These are phyloP conservation scores for Phascolomyces articulosus DNA, from an alignment of 371 early-diverging fungal genomes.

Conservation along the genomic window DNA sequence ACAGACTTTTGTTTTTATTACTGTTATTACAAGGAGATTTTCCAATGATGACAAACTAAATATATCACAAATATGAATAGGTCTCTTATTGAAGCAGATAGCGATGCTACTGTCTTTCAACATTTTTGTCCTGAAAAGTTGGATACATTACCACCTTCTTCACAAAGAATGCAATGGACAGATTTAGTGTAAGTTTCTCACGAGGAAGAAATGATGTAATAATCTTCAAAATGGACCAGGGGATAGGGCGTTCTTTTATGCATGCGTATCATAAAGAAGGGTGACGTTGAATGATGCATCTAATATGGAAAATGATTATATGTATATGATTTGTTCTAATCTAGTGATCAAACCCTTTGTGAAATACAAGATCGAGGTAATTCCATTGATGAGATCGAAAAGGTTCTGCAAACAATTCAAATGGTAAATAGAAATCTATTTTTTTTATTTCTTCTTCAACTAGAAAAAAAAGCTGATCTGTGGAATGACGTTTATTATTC, in stretches of 20 bases:
- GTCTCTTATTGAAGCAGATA: conserved; percentile 77
- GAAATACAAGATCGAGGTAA: conserved; percentile 59
- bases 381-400: conserved; percentile 50
- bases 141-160: conserved; percentile 25
- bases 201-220: neutral
- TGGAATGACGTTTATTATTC: neutral
- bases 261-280: too few species aligned
- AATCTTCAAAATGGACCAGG: neutral
- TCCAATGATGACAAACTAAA: neutral
- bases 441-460: neutral
- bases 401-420: conserved; percentile 51
- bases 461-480: neutral
- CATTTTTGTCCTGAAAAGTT: conserved; percentile 45
- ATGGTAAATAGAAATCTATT: conserved; percentile 62
- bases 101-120: conserved; percentile 65
- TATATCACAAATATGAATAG: conserved; percentile 21
- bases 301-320: neutral
- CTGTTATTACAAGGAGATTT: too few species aligned
- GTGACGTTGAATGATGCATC: too few species aligned
- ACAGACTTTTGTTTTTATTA: too few species aligned
- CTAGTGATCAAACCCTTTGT: conserved; percentile 53
- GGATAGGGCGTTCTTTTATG: too few species aligned
- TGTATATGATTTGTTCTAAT: neutral
- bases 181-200: neutral
- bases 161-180: conserved; percentile 62